Evolutionary conservation across 2,329 filamentous ascomycete species (phyloP), one percentile per base, ranked within the genome.

Genomic region (Ambrosiella cleistominuta): DNA sequence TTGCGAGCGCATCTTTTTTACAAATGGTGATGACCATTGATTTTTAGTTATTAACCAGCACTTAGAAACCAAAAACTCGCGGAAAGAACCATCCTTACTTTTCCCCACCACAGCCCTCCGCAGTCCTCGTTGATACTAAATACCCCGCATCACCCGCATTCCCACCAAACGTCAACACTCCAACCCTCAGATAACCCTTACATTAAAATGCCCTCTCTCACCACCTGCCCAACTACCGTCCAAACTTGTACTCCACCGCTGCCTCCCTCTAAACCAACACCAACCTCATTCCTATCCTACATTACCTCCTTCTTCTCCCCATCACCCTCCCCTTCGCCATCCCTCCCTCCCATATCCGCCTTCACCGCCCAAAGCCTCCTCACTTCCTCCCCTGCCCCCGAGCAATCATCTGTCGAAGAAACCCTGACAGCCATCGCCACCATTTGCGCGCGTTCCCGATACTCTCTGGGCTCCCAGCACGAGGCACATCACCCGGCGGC

Each of bases 401-500:
- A 56, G 71, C 79, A 11, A 79, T 82, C 64, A 69, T 84, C 54
- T 80, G 83, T 61, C 75, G 79, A 45, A 50, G 44, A 35, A 13
- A 47, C 44, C 15, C 15, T 47, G 13, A 47, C 44, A 8, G 44
- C 44, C 36, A 83, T 84, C 64, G 81, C 81, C 9, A 80, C 83
- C 66, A 83, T 84, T 38, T 84, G 80, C 68, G 81, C 81, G 42
- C 73, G 78, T 39, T 83, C 80, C 11, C 74, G 77, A 49, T 83
- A 83, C 66, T 83, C 80, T 45, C 66, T 83, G 56, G 82, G 80
- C 67, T 82, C 82, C 66, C 80, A 83, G 65, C 83, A 83, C 64
- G 81, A 83, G 64, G 78, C 82, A 6, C 81, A 84, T 63, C 77
- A 82, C 60, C 71, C 76, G 11, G 44, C 19, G n/a, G 19, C 19